Conservation (phyloP, 495 filamentous ascomycete genomes). For the Umbilicaria muhlenbergii region DNA sequence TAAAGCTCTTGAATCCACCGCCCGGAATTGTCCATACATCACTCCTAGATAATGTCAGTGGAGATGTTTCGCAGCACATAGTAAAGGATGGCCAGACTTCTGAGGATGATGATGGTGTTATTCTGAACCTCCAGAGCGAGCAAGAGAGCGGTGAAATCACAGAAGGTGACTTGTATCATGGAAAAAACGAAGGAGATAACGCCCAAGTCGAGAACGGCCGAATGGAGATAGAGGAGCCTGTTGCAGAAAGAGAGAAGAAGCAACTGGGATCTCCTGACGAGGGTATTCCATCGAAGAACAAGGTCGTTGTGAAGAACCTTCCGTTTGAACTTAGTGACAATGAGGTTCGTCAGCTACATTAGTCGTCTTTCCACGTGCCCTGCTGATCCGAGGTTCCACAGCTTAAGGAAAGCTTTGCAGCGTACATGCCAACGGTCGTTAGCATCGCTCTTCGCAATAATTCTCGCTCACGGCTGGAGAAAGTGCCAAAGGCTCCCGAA, state of each 20-base stretch:
- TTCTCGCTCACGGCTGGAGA: constrained; percentile 97
- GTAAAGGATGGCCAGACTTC: background rate
- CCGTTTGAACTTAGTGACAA: constrained; percentile 92
- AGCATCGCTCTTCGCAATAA: constrained; percentile 95
- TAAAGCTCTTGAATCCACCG: too few species aligned
- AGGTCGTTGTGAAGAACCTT: constrained; percentile 97
- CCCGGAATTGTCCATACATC: too few species aligned
- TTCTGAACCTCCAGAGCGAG: background rate
- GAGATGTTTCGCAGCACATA: too few species aligned
- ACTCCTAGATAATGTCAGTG: too few species aligned
- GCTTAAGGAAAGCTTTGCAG: constrained; percentile 86
- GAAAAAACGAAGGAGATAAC: background rate
- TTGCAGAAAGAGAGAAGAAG: background rate
- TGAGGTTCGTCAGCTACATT: constrained; percentile 43
- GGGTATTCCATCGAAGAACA: constrained; percentile 90
- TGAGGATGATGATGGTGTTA: background rate
- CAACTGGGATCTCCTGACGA: constrained; percentile 50
- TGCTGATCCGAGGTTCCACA: constrained; percentile 30
- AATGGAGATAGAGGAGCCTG: background rate
- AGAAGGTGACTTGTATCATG: background rate
- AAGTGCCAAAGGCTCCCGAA: constrained; percentile 87
- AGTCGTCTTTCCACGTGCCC: background rate
- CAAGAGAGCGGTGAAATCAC: constrained; percentile 1
- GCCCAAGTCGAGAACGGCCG: background rate
- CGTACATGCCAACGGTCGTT: constrained; percentile 72